Percentiles rank a stretch among this genome's conserved stretches.
Evolutionary conservation across 2,329 filamentous ascomycete species (phyloP).

Genomic region (Curvularia verruculosa): DNA sequence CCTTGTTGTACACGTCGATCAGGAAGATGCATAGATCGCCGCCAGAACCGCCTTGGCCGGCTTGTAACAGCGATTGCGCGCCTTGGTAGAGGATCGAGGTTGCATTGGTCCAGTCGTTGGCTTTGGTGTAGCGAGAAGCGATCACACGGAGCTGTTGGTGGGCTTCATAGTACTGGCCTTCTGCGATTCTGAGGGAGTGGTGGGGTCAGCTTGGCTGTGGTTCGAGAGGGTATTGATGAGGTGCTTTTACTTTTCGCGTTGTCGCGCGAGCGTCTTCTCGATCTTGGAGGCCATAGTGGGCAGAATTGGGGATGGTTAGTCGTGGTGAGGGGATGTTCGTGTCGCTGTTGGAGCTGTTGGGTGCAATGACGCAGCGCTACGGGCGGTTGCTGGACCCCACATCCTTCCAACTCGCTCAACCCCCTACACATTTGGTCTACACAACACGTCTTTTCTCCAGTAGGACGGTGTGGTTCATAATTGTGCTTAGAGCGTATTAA

Average conservation of each 20-base stretch:
- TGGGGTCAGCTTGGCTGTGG: conserved; percentile 21
- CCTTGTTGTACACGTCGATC: conserved; percentile 89
- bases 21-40: conserved; percentile 88
- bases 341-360: conserved; percentile 6
- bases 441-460: not conserved
- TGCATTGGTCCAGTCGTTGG: conserved; percentile 80
- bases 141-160: conserved; percentile 98
- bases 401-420: not conserved
- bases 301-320: not conserved
- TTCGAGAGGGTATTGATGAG: not conserved
- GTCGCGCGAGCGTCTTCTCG: conserved; percentile 73
- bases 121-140: conserved; percentile 90
- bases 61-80: conserved; percentile 82
- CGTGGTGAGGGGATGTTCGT: not conserved
- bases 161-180: conserved; percentile 96
- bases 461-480: not conserved
- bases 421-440: not conserved
- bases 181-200: conserved; percentile 68
- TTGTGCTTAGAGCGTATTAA: too few species aligned
- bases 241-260: conserved; percentile 72
- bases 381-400: conserved; percentile 19
- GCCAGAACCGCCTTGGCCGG: conserved; percentile 91
- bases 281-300: conserved; percentile 58
- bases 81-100: conserved; percentile 86
- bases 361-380: conserved; percentile 28